Base-by-base conservation (phyloP, 495 filamentous ascomycete genomes). In the Neurospora sp. region DNA sequence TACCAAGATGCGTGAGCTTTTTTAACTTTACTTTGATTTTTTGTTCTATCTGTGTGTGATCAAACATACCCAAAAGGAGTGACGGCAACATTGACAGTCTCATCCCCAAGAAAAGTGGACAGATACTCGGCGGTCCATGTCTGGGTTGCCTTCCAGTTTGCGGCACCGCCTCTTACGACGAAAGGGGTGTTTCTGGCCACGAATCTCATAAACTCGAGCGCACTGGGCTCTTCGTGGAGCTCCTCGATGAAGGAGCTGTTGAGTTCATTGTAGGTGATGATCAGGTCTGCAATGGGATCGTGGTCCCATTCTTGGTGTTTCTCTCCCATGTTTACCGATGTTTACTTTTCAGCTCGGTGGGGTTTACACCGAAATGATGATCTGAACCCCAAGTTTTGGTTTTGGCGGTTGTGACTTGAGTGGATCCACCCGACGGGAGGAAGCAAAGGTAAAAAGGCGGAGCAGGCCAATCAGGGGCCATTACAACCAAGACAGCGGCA, bases 121-220 rank as follows among this genome's bases (percentile, higher is more conserved):
- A 94, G 79, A 74, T 86, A 89, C 8, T 73, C 74, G 14, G 84
- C 82, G 70, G 85, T 86, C 92, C 92, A 94, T 27, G 79, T 86
- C 71, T 77, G 75, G 4, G 81, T 76, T 3, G 92, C 91, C 6
- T 79, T 73, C 91, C 91, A 94, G 71, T 83, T 73, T 9, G 70
- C 70, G 0, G 88, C 89, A 8, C 83, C 90, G 4, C 84, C 81
- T 42, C 88, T 83, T 42, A 93, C 84, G 2, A 94, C 86, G 71
- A 93, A 93, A 8, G 92, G 92, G 1, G 86, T 85, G 74, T 94
- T 94, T 20, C 77, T 82, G 40, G 87, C 82, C 17, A 92, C 90
- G 79, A 87, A 89, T 73, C 89, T 84, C 86, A 92, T 88, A 78
- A 94, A 94, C 76, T 93, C 89, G 8, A 94, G 83, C 0, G 92